Base-by-base conservation (phyloP, 495 filamentous ascomycete species). In the Aspergillus sclerotiicarbonarius region DNA sequence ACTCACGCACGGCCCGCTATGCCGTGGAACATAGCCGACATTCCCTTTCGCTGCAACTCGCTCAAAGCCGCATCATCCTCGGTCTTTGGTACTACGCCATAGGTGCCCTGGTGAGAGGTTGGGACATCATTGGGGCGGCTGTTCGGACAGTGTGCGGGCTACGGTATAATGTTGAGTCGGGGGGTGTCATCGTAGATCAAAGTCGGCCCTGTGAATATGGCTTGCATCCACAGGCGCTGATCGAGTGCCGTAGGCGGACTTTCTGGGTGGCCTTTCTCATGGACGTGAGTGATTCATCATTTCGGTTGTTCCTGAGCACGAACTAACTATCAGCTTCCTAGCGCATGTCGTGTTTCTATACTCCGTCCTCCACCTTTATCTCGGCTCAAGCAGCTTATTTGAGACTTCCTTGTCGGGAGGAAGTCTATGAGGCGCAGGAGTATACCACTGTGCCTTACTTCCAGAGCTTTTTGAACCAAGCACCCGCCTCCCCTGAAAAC, bases 211-310 rank as follows among this genome's bases (percentile, higher is more conserved):
- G 76, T 49, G 81, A 83, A 29, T 88, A 82, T 67, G 84, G 80
- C 7, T 66, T 88, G 32, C 80, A 81, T 54, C 79, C 79, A 47
- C 67, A 75, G 53, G 82, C 79, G 13, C 76, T 85, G 65, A 79
- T 81, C 8, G 87, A 90, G 68, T 87, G 85, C 64, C 78, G 84
- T 43, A 77, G 86, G 33, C 73, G 86, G 49, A 88, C 84, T 0
- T 88, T 88, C 64, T 90, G 86, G 87, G 80, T 82, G 13, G 76
- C 79, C 31, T 89, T 83, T 58, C 55, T 87, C 52, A 72, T 85
- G 62, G 86, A 89, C 62, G 80, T 82, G 64, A 76, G 79, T 71
- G 62, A 30, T 10, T 20, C 29, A 35, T 30, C 29, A 13, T 25
- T 39, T 39, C 8, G 30, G 30, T 45, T 12, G n/a, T 20, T 44